Base-by-base conservation (phyloP, 2,329 filamentous ascomycete species). In the Lachnellula arida region DNA sequence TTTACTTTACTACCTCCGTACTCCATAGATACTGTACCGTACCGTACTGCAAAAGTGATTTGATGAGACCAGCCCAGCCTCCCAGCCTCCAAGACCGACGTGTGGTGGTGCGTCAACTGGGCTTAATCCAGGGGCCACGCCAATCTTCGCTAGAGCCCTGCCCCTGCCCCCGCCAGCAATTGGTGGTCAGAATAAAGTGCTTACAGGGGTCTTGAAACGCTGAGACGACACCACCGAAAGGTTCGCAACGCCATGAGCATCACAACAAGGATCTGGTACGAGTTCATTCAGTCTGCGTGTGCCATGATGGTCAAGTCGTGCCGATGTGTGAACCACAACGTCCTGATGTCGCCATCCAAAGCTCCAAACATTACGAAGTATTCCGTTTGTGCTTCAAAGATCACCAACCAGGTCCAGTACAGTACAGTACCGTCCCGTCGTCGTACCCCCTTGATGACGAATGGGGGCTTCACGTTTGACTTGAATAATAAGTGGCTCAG, bases 201-300 rank as follows among this genome's bases (percentile, higher is more conserved):
- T 47, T 12, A 17, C 48, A 50, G 23, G 48, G 48, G n/a, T 39
- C 22, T 11, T 50, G 48, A 50, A 50, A 50, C 48, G 17, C 34
- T 40, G 25, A 49, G 34, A 34, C 48, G 48, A 37, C n/a, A 39
- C 48, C 9, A 17, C 17, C 14, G 9, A 25, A 22, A 5, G 4
- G 23, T 14, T 32, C 15, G 37, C 17, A 17, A 25, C 44, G 14
- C 22, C 23, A 3, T 8, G 22, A 12, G 22, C 23, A 17, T 47
- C 44, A 32, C 49, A 51, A 17, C 47, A 39, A 23, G 22, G 22
- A 4, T 23, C 22, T 23, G 22, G 3, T 23, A 23, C 22, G 22
- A 23, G 22, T 23, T 23, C 22, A 23, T 23, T 23, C 22, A 23
- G 22, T 23, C 22, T 23, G 22, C 3, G 22, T 5, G 22, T 23